A percentile compares a stretch with the other conserved stretches of the same genome.
phyloP scores from a whole-genome alignment of 495 filamentous ascomycete genomes.

The Aspergillus conjunctus region DNA sequence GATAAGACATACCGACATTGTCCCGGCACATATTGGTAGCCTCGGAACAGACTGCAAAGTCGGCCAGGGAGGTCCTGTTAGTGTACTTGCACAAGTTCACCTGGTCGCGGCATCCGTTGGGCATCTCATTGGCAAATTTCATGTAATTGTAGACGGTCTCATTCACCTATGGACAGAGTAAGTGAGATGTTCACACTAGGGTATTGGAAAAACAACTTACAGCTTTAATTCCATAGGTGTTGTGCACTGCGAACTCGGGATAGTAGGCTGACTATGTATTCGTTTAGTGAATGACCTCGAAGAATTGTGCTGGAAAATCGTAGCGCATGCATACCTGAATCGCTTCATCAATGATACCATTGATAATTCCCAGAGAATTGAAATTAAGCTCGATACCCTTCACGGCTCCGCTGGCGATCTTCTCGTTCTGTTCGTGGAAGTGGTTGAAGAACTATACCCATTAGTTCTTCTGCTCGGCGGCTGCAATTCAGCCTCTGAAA shows the following conservation, averaged over 20 bases:
- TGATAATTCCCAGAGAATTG: conserved; percentile 56
- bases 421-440: conserved; percentile 64
- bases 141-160: conserved; percentile 53
- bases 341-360: conserved; percentile 74
- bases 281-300: background rate
- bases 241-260: conserved; percentile 67
- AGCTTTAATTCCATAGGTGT: conserved; percentile 72
- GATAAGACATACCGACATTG: conserved; percentile 39
- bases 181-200: conserved; percentile 22
- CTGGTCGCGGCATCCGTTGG: conserved; percentile 63
- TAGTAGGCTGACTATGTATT: conserved; percentile 56
- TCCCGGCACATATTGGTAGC: conserved; percentile 47
- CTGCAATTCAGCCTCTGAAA: conserved; percentile 41
- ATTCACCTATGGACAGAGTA: conserved; percentile 45
- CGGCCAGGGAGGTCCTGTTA: conserved; percentile 47
- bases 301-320: background rate
- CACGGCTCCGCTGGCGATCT: conserved; percentile 47
- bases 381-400: conserved; percentile 46
- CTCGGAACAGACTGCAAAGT: conserved; percentile 41
- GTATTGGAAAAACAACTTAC: conserved; percentile 42
- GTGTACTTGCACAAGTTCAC: conserved; percentile 49
- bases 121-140: conserved; percentile 50
- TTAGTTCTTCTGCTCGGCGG: conserved; percentile 29
- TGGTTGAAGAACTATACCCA: conserved; percentile 48
- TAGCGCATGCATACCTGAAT: conserved; percentile 47